Base-by-base conservation (phyloP, 1,139 yeast genomes). In the Debaryomyces subglobosus region DNA sequence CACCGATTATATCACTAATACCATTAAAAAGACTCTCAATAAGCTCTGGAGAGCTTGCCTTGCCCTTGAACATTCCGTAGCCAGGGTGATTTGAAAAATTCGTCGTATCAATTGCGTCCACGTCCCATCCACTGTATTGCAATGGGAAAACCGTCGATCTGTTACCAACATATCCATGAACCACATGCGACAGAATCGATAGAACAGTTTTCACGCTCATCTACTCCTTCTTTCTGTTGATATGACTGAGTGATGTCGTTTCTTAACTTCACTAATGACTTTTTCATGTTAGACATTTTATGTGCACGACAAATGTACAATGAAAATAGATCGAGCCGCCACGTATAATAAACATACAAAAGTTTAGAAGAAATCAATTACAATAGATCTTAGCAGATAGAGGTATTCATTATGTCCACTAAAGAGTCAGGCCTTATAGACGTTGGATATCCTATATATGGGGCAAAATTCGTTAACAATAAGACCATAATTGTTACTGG, bases 111-210 rank as follows among this genome's bases (percentile, higher is more conserved):
- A 89, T 64, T 9, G 79, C 84, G 63, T 89, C 96, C 10, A 88
- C 96, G 57, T 90, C 89, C 96, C 96, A 90, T 3, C 94, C 94
- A 9, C 75, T 68, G 47, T 76, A 77, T 60, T 89, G 96, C 10
- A 89, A 67, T 0, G 96, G 96, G 63, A 89, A 87, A 0, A 89
- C 83, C 1, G 89, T 84, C 1, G 95, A 91, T 49, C 85, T 77
- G 62, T 86, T 87, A 1, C 96, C 96, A 13, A 88, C 96, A 59
- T 87, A 88, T 3, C 97, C 96, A 60, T 89, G 96, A 3, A 83
- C 87, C 2, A 89, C 96, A 64, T 89, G 96, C 6, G 94, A 86
- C 64, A 86, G 92, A 5, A 89, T 77, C 2, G 89, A 55, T 25
- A 66, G 53, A 21, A 58, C 44, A 7, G 46, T 34, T 9, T 41